A percentile compares a stretch with the other conserved stretches of the same genome.
Conservation (phyloP, 106 monocot species). For the Alisma plantagoaquatica region DNA sequence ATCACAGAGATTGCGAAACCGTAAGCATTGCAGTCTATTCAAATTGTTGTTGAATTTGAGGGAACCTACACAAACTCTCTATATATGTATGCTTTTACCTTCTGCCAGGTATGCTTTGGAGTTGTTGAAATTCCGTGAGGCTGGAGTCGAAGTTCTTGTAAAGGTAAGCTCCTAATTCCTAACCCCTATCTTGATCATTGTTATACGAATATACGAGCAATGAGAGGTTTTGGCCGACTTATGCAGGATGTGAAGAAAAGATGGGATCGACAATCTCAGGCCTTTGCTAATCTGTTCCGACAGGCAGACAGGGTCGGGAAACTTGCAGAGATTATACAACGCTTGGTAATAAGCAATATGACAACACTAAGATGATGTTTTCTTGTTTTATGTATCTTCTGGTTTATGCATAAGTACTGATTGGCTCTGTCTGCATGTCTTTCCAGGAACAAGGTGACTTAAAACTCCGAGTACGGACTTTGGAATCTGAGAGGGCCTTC, state of each 20-base stretch:
- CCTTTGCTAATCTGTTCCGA: constrained; percentile 87
- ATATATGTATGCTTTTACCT: no score
- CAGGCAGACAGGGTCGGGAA: constrained; percentile 95
- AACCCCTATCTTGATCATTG: no score
- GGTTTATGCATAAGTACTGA: no score
- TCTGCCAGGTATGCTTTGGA: constrained; percentile 83
- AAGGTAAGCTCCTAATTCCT: constrained; percentile 40
- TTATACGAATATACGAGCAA: no score
- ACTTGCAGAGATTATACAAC: constrained; percentile 75
- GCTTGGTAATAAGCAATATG: constrained; percentile 92
- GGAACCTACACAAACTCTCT: no score
- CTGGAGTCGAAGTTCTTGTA: constrained; percentile 82
- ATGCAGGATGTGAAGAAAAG: constrained; percentile 84
- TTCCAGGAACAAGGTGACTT: constrained; percentile 97
- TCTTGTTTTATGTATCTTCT: background rate
- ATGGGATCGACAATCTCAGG: constrained; percentile 82
- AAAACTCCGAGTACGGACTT: constrained; percentile 82
- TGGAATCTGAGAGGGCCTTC: constrained; percentile 95
- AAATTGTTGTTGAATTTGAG: no score
- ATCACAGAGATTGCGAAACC: constrained; percentile 99
- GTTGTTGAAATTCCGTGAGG: constrained; percentile 83
- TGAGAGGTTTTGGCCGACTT: no score
- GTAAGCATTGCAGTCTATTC: constrained; percentile 63
- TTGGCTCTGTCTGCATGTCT: no score
- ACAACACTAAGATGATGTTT: background rate